Percentiles rank a stretch among this genome's conserved stretches.
These are phyloP conservation scores for Calonectria hongkongensis DNA, from an alignment of 2,329 filamentous ascomycete genomes.

Conservation along the genomic window DNA sequence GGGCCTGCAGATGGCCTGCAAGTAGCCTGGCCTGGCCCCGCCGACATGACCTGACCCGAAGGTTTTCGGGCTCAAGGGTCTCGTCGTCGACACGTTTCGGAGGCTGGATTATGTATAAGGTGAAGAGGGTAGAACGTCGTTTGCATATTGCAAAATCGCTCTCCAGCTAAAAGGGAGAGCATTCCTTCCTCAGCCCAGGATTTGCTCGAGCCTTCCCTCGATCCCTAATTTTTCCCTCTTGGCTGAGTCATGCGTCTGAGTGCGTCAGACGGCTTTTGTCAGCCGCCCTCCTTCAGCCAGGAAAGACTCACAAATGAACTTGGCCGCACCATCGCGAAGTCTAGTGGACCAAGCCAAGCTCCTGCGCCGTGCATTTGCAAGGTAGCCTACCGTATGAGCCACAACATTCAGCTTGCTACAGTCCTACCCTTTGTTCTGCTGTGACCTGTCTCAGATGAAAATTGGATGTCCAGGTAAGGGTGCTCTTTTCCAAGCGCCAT, in stretches of 20 bases:
- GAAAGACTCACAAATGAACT: not conserved
- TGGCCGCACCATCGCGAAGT: not conserved
- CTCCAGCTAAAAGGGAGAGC: constrained; percentile 18
- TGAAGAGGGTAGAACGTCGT: constrained; percentile 42
- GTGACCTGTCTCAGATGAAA: constrained; percentile 10
- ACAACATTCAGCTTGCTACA: constrained; percentile 1
- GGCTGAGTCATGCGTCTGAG: not conserved
- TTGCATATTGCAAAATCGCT: not conserved
- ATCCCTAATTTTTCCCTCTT: not conserved
- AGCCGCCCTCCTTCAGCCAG: not conserved
- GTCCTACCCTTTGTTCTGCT: not conserved
- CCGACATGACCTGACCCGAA: constrained; percentile 51
- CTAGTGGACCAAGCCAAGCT: constrained; percentile 9
- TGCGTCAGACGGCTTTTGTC: not conserved
- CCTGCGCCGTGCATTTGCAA: constrained; percentile 1
- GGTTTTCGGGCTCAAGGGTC: constrained; percentile 48
- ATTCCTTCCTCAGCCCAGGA: not conserved
- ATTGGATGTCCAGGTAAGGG: not conserved
- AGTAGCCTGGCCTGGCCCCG: constrained; percentile 42
- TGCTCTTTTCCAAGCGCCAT: not conserved
- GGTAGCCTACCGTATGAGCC: not conserved
- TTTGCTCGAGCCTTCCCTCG: not conserved
- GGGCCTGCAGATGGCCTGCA: constrained; percentile 19
- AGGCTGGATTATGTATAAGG: constrained; percentile 34
- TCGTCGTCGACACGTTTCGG: constrained; percentile 32